Evolutionary conservation across 1,139 yeast genomes (phyloP).

Genomic region (Geotrichum phurueaensis): DNA sequence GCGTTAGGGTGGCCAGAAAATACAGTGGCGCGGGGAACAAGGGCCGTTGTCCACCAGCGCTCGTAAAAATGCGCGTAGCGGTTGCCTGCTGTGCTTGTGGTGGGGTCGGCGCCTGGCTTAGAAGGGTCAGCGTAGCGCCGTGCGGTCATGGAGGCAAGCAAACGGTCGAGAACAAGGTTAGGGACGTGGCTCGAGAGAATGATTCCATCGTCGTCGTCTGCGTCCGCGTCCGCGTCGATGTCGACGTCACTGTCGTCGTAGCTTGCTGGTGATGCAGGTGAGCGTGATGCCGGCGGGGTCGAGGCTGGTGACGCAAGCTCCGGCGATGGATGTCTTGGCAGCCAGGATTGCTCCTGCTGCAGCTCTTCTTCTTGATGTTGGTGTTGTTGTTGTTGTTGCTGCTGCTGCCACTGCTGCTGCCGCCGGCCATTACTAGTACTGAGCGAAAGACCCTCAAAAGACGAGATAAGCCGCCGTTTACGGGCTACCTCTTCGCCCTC

Average conservation of each 20-base stretch:
- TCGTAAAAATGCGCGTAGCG: background rate
- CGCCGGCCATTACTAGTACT: background rate
- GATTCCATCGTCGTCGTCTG: constrained; percentile 1
- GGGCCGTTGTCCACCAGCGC: background rate
- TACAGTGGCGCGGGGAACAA: background rate
- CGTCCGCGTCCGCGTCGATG: constrained; percentile 19
- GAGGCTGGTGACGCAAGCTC: constrained; percentile 7
- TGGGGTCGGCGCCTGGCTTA: background rate
- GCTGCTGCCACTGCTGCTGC: background rate
- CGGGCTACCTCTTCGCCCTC: background rate
- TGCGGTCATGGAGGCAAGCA: background rate
- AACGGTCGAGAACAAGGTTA: background rate
- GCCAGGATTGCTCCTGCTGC: background rate
- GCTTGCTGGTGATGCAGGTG: background rate
- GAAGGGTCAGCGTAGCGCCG: background rate
- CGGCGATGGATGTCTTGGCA: constrained; percentile 12
- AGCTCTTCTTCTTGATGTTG: background rate
- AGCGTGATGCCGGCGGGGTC: background rate
- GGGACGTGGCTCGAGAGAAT: background rate
- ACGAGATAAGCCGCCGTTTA: constrained; percentile 14
- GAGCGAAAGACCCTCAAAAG: constrained; percentile 15
- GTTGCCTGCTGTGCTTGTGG: background rate
- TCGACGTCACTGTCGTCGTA: background rate
- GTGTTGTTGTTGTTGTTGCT: background rate
- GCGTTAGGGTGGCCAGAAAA: background rate